phyloP scores from a whole-genome alignment of 345 rosid genomes.

The Populus ilicifolia region DNA sequence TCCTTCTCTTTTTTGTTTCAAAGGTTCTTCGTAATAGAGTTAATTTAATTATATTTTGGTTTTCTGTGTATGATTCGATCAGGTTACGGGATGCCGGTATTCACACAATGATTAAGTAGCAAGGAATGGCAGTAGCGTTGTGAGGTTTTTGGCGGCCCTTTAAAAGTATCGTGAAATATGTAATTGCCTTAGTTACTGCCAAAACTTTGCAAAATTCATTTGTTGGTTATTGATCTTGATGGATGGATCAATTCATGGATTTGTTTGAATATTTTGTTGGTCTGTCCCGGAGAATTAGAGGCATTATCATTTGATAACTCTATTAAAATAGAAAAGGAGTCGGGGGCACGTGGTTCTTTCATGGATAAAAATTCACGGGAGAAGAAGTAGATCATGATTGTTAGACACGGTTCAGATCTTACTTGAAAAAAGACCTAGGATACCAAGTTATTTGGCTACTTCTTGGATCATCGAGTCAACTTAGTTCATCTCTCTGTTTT shows the following conservation, averaged over 20 bases:
- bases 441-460: too few relatives aligned
- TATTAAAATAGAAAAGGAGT: too few relatives aligned
- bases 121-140: neutral
- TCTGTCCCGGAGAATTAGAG: conserved; percentile 5
- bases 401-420: too few relatives aligned
- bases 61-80: neutral
- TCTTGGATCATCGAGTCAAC: too few relatives aligned
- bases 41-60: neutral
- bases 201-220: neutral
- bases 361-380: too few relatives aligned
- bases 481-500: too few relatives aligned
- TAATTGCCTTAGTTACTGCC: neutral
- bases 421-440: too few relatives aligned
- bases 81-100: conserved; percentile 66
- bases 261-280: conserved; percentile 19
- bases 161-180: neutral
- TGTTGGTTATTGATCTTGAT: neutral
- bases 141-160: neutral
- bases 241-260: neutral
- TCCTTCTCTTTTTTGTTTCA: neutral
- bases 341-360: too few relatives aligned
- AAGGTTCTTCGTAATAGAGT: neutral
- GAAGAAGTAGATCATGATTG: too few relatives aligned
- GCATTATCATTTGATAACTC: too few relatives aligned
- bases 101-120: conserved; percentile 37